These are phyloP conservation scores for Micromonas commoda DNA, from an alignment of 139 green algal species.

Conservation along the genomic window DNA sequence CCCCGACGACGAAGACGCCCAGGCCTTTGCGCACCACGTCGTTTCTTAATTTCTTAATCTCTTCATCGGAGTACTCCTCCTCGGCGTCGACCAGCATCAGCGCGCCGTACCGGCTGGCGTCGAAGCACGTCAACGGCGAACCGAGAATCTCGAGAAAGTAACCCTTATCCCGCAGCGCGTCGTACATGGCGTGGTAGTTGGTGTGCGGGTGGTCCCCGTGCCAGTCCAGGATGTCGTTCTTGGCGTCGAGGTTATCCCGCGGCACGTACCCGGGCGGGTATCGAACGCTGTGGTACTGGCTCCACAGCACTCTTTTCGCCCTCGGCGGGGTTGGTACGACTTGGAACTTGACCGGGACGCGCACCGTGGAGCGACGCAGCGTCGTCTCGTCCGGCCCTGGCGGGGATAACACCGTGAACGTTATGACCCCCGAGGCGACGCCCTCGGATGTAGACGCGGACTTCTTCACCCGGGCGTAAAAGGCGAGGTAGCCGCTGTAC, in stretches of 20 bases:
- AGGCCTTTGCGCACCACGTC: conserved; percentile 61
- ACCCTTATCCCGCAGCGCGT: conserved; percentile 60
- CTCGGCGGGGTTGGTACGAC: conserved; percentile 44
- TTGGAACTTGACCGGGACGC: conserved; percentile 53
- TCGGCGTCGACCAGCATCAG: conserved; percentile 86
- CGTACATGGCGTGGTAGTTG: conserved; percentile 87
- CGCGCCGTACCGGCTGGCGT: conserved; percentile 69
- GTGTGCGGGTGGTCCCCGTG: conserved; percentile 96
- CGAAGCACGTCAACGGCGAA: conserved; percentile 87
- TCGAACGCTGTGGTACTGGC: conserved; percentile 87
- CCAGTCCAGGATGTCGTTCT: conserved; percentile 93
- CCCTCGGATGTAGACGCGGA: conserved; percentile 34
- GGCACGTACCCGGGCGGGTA: conserved; percentile 95
- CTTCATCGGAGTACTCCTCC: conserved; percentile 76
- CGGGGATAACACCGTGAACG: conserved; percentile 67
- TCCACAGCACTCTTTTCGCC: conserved; percentile 84
- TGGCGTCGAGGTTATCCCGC: conserved; percentile 71
- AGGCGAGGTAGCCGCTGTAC: conserved; percentile 85
- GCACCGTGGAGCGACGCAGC: conserved; percentile 39
- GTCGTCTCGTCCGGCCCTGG: conserved; percentile 41
- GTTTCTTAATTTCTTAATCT: conserved; percentile 65
- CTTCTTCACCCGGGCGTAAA: conserved; percentile 72
- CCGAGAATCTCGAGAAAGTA: conserved; percentile 80
- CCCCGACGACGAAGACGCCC: conserved; percentile 80
- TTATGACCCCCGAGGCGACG: conserved; percentile 41